Percentiles rank a stretch among this genome's conserved stretches.
These are phyloP conservation scores for Pythium guiyangense DNA, from an alignment of 352 stramenopile species.

Conservation along the genomic window DNA sequence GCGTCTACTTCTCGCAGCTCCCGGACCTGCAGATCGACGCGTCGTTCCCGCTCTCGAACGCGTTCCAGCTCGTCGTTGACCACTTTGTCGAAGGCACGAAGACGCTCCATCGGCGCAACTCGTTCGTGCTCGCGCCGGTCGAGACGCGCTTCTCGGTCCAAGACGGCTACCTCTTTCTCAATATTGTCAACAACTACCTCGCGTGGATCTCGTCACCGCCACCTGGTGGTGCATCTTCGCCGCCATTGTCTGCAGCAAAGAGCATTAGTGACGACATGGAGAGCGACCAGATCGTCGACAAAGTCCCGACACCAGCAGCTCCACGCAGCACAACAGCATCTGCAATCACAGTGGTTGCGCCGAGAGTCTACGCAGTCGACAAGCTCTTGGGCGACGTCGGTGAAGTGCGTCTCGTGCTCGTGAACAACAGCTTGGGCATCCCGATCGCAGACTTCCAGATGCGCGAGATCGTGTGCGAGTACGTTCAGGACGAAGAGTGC, in stretches of 20 bases:
- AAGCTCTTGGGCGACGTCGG: slow-evolving; percentile 84
- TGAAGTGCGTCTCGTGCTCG: slow-evolving; percentile 75
- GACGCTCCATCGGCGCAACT: slow-evolving; percentile 54
- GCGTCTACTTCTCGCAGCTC: slow-evolving; percentile 83
- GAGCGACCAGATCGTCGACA: slow-evolving; percentile 1
- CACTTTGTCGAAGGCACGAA: slow-evolving; percentile 69
- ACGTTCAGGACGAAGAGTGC: slow-evolving; percentile 81
- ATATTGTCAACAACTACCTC: slow-evolving; percentile 86
- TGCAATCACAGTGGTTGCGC: not conserved
- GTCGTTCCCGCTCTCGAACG: slow-evolving; percentile 78
- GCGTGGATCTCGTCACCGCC: slow-evolving; percentile 31
- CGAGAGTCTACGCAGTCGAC: slow-evolving; percentile 45
- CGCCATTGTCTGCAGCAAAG: not conserved
- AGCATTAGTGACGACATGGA: not conserved
- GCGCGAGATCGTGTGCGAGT: slow-evolving; percentile 85
- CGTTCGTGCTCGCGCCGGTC: slow-evolving; percentile 75
- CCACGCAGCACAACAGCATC: not conserved
- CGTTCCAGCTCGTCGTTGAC: slow-evolving; percentile 75
- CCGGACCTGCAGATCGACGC: slow-evolving; percentile 84
- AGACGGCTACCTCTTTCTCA: slow-evolving; percentile 77
- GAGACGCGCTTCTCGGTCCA: slow-evolving; percentile 86
- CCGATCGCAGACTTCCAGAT: slow-evolving; percentile 85
- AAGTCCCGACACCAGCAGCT: not conserved
- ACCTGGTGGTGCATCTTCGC: not conserved
- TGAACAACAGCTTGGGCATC: slow-evolving; percentile 87